These are phyloP conservation scores for Zygnema circumcarinatum DNA, from an alignment of 139 green algal genomes.

Conservation along the genomic window DNA sequence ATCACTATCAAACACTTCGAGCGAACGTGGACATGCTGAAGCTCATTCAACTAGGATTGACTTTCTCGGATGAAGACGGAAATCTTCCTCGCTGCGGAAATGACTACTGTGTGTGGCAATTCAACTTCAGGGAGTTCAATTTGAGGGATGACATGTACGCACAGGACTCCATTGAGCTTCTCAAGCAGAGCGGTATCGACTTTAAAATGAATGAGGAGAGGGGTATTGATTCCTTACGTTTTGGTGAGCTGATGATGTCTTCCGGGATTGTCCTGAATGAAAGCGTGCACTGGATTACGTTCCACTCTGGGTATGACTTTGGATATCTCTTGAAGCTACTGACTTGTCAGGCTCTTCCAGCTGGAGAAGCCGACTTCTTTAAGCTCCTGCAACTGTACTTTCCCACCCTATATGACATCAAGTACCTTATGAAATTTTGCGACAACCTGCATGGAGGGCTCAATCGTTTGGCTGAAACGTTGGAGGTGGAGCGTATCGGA, in stretches of 20 bases:
- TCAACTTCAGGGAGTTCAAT: constrained; percentile 98
- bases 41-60: constrained; percentile 98
- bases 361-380: constrained; percentile 92
- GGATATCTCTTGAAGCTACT: constrained; percentile 96
- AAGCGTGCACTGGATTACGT: constrained; percentile 88
- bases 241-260: constrained; percentile 96
- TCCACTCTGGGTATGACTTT: constrained; percentile 97
- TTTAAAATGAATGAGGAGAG: constrained; percentile 85
- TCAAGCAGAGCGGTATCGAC: constrained; percentile 95
- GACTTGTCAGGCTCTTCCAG: constrained; percentile 85
- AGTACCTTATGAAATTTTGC: constrained; percentile 96
- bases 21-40: constrained; percentile 99
- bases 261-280: constrained; percentile 96
- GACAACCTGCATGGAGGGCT: constrained; percentile 96
- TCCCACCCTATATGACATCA: constrained; percentile 97
- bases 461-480: constrained; percentile 93
- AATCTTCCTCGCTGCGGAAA: constrained; percentile 74
- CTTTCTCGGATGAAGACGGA: constrained; percentile 90
- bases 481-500: constrained; percentile 93
- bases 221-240: constrained; percentile 87
- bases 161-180: constrained; percentile 94
- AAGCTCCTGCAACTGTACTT: constrained; percentile 86
- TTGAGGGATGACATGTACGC: constrained; percentile 94
- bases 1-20: constrained; percentile 91
- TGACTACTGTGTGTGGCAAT: constrained; percentile 90